Conservation (phyloP, 2,329 filamentous ascomycete species). For the Gnomoniopsis smithogilvyi region DNA sequence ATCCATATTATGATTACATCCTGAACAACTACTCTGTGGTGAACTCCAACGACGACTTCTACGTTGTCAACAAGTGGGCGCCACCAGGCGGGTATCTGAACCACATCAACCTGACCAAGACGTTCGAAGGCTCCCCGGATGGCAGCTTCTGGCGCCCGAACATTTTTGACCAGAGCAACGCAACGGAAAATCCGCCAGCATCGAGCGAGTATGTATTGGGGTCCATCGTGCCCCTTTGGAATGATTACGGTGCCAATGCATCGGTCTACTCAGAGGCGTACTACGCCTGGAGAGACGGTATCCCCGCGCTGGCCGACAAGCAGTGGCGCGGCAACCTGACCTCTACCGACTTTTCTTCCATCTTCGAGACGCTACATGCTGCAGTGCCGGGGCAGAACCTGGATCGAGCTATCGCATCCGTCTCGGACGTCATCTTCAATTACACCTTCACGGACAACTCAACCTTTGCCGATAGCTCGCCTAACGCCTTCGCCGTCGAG, state of each 20-base stretch:
- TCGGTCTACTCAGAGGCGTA: conserved; percentile 49
- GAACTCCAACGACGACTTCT: conserved; percentile 52
- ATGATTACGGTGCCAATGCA: conserved; percentile 51
- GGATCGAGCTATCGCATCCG: conserved; percentile 37
- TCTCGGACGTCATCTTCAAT: conserved; percentile 31
- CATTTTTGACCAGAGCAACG: conserved; percentile 47
- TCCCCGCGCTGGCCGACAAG: conserved; percentile 49
- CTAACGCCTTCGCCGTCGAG: conserved; percentile 37
- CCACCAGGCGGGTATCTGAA: conserved; percentile 37
- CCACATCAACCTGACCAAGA: conserved; percentile 41
- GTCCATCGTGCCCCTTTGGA: conserved; percentile 49
- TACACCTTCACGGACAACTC: conserved; percentile 27
- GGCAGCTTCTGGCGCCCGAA: conserved; percentile 44
- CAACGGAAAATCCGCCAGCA: conserved; percentile 41
- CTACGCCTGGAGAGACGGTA: conserved; percentile 46
- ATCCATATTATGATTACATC: conserved; percentile 41
- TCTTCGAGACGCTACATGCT: conserved; percentile 37
- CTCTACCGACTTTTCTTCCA: conserved; percentile 32
- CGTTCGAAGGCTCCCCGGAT: conserved; percentile 40
- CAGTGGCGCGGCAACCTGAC: conserved; percentile 50
- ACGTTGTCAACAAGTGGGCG: conserved; percentile 47
- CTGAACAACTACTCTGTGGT: conserved; percentile 45
- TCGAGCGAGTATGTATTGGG: conserved; percentile 41
- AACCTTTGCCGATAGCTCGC: conserved; percentile 31
- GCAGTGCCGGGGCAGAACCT: conserved; percentile 46